Base-by-base conservation (phyloP, 106 monocot species). In the Cymbidium sinense region DNA sequence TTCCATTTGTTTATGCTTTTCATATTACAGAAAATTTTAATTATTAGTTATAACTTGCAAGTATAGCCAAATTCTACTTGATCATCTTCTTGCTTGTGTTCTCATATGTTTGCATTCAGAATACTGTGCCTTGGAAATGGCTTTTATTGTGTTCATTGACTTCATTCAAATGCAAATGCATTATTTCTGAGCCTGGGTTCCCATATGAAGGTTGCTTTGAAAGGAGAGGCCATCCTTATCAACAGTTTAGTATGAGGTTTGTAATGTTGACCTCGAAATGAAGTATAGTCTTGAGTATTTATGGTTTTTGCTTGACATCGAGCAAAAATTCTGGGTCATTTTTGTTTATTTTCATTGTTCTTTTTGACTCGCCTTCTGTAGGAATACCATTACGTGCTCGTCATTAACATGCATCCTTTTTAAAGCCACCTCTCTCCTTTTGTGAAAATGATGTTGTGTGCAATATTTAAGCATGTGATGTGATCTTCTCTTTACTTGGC, bases 161-260 rank as follows among this genome's bases (percentile, higher is more conserved):
- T 51, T 55, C 75, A 75, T 70, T 41, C 52, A 55, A 62, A 84
- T 78, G 75, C 75, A 44, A 67, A 77, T 81, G 54, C 74, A 33
- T 74, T 67, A 13, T 13, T 47, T 47, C 47, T 84, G 55, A 82
- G 78, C 82, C 64, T 79, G 79, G 75, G 77, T 79, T 82, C 77
- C 83, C 69, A 29, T 83, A 62, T 75, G 55, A 52, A 80, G 83
- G 79, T 80, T 87, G 80, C 86, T 78, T 79, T 87, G 82, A 85
- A 81, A 79, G 83, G 81, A 83, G 82, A 89, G 71, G 75, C 76
- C 76, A 85, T 83, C 85, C 77, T 55, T 85, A 67, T 91, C 91
- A 79, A 83, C 87, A 79, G 43, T 80, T 81, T 44, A 82, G 76
- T 85, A 65, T 71, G 83, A 92, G 91, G 91, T 92, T 92, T 92